phyloP scores from a whole-genome alignment of 2,329 filamentous ascomycete species.

The Tolypocladium paradoxum region DNA sequence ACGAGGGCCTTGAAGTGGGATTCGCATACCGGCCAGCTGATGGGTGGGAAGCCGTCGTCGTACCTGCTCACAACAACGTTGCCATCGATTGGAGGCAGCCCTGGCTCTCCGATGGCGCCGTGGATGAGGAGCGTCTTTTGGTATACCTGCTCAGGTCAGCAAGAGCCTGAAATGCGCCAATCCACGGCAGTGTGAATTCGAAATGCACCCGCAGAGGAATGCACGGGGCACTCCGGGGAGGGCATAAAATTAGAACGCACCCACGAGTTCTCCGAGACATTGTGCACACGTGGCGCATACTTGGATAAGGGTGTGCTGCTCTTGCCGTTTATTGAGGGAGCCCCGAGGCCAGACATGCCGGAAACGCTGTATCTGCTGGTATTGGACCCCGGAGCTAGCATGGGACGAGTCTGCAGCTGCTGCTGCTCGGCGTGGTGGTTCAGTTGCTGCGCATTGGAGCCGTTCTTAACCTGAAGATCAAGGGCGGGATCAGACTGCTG shows the following conservation, averaged over 20 bases:
- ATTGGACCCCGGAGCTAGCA: slow-evolving; percentile 24
- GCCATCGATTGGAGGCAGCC: slow-evolving; percentile 62
- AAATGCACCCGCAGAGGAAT: not conserved
- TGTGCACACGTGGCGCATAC: slow-evolving; percentile 71
- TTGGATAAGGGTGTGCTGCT: slow-evolving; percentile 56
- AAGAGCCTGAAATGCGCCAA: not conserved
- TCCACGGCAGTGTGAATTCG: not conserved
- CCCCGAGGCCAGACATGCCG: slow-evolving; percentile 51
- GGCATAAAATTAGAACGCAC: slow-evolving; percentile 37
- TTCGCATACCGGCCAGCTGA: slow-evolving; percentile 76
- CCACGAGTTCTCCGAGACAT: slow-evolving; percentile 74
- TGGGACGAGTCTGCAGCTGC: slow-evolving; percentile 23
- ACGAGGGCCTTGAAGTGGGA: slow-evolving; percentile 88
- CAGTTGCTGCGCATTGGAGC: slow-evolving; percentile 13
- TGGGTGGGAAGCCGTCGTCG: slow-evolving; percentile 75
- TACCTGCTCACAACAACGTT: slow-evolving; percentile 68
- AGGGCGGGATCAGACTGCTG: slow-evolving; percentile 55
- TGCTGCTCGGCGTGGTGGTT: not conserved
- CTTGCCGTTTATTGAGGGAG: slow-evolving; percentile 42
- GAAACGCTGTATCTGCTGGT: slow-evolving; percentile 53
- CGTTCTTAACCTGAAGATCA: slow-evolving; percentile 48
- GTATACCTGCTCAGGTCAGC: slow-evolving; percentile 55
- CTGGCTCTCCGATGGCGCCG: slow-evolving; percentile 68
- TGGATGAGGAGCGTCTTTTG: slow-evolving; percentile 80
- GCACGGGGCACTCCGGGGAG: not conserved